Evolutionary conservation across 2,329 filamentous ascomycete genomes (phyloP).

Genomic region (Paraconiothyrium sp.): DNA sequence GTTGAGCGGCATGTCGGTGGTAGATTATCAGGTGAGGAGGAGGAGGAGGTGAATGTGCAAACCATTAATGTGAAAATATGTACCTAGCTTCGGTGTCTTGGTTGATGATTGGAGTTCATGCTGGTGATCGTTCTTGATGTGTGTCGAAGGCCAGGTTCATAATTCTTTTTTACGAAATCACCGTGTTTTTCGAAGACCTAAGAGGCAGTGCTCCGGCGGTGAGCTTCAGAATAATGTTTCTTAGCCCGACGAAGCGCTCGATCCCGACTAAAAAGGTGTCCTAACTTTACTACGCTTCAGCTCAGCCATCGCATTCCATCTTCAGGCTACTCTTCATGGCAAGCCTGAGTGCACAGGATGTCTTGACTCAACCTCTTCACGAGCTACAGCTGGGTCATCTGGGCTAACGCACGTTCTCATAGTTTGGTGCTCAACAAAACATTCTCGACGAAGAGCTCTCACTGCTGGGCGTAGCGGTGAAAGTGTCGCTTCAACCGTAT

Average conservation of each 20-base stretch:
- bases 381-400: slow-evolving; percentile 3
- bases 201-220: not conserved
- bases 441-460: not conserved
- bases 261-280: not conserved
- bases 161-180: not conserved
- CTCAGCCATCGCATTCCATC: not conserved
- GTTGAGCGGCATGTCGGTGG: slow-evolving; percentile 22
- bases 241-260: not conserved
- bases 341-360: not conserved
- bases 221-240: not conserved
- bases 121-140: not conserved
- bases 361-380: not conserved
- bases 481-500: not conserved
- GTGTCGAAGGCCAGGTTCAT: not conserved
- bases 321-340: not conserved
- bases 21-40: slow-evolving; percentile 2
- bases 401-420: too few species aligned
- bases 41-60: not conserved
- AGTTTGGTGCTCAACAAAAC: not conserved
- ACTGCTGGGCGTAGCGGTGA: not conserved
- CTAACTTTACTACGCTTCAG: slow-evolving; percentile 4
- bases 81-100: not conserved
- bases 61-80: not conserved
- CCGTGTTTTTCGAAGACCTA: not conserved
- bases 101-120: not conserved